These are phyloP conservation scores for Erysiphe neolycopersici DNA, from an alignment of 2,329 filamentous ascomycete genomes.

Conservation along the genomic window DNA sequence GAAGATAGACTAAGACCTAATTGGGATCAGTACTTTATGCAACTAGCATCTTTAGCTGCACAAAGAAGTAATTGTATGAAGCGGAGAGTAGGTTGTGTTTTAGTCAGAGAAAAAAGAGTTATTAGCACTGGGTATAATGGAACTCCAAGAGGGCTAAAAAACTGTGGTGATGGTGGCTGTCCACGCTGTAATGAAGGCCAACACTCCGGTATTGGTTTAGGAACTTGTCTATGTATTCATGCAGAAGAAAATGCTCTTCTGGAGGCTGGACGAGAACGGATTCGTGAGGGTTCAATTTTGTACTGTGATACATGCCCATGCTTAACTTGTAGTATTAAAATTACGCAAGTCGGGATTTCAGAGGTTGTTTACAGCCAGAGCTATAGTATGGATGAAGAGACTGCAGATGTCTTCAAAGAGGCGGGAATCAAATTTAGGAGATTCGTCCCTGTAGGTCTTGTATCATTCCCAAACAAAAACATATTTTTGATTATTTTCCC, in stretches of 20 bases:
- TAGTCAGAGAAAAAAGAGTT: slow-evolving; percentile 65
- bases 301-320: slow-evolving; percentile 97
- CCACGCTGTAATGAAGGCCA: slow-evolving; percentile 55
- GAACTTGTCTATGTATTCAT: slow-evolving; percentile 87
- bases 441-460: slow-evolving; percentile 47
- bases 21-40: slow-evolving; percentile 98
- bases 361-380: slow-evolving; percentile 88
- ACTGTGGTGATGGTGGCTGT: slow-evolving; percentile 87
- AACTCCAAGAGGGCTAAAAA: slow-evolving; percentile 66
- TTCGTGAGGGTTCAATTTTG: slow-evolving; percentile 54
- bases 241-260: slow-evolving; percentile 93
- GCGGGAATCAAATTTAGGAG: slow-evolving; percentile 69
- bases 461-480: background rate
- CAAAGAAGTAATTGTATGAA: slow-evolving; percentile 97
- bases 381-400: slow-evolving; percentile 80
- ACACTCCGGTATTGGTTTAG: slow-evolving; percentile 42
- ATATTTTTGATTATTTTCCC: background rate
- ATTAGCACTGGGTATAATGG: slow-evolving; percentile 95
- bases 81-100: slow-evolving; percentile 74
- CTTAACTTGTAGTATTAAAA: slow-evolving; percentile 94
- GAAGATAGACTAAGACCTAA: slow-evolving; percentile 57
- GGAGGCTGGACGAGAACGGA: slow-evolving; percentile 76
- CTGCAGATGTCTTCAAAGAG: slow-evolving; percentile 55
- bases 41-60: slow-evolving; percentile 71
- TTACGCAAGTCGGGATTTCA: slow-evolving; percentile 80